These are phyloP conservation scores for Xylariaceae sp. DNA, from an alignment of 2,329 filamentous ascomycete genomes.

Conservation along the genomic window DNA sequence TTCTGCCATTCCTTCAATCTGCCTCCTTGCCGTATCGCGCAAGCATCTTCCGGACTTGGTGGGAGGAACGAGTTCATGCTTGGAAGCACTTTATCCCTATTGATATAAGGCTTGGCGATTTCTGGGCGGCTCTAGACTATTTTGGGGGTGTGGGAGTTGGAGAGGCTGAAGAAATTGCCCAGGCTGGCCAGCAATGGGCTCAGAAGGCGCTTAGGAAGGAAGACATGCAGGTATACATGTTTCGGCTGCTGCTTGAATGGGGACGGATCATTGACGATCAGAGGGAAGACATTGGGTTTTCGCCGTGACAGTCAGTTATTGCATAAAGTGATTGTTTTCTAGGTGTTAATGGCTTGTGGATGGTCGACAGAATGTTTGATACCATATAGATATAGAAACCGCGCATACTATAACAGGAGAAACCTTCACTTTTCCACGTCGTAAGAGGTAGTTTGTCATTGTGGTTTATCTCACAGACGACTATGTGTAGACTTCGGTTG, in stretches of 20 bases:
- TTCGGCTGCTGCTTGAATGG: conserved; percentile 58
- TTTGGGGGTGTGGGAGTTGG: conserved; percentile 31
- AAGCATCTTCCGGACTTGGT: conserved; percentile 69
- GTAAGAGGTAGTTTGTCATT: no score
- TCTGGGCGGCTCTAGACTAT: conserved; percentile 38
- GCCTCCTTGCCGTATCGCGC: conserved; percentile 62
- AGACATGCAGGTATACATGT: conserved; percentile 65
- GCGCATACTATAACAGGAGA: no score
- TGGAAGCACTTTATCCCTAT: conserved; percentile 71
- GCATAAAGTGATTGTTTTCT: neutral
- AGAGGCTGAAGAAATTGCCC: conserved; percentile 57
- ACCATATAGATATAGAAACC: no score
- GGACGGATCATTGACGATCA: conserved; percentile 48
- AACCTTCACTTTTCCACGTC: no score
- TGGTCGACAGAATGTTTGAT: no score
- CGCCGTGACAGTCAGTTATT: neutral
- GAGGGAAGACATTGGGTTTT: conserved; percentile 46
- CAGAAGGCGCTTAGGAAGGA: conserved; percentile 58
- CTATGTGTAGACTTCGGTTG: no score
- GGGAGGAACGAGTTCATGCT: conserved; percentile 63
- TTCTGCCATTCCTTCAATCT: conserved; percentile 56
- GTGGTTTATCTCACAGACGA: no score
- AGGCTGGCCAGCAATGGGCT: conserved; percentile 60
- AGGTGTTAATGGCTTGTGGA: no score
- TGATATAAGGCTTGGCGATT: conserved; percentile 48